Evolutionary conservation across 2,329 filamentous ascomycete species (phyloP).

Genomic region (Colletotrichum eleusines): DNA sequence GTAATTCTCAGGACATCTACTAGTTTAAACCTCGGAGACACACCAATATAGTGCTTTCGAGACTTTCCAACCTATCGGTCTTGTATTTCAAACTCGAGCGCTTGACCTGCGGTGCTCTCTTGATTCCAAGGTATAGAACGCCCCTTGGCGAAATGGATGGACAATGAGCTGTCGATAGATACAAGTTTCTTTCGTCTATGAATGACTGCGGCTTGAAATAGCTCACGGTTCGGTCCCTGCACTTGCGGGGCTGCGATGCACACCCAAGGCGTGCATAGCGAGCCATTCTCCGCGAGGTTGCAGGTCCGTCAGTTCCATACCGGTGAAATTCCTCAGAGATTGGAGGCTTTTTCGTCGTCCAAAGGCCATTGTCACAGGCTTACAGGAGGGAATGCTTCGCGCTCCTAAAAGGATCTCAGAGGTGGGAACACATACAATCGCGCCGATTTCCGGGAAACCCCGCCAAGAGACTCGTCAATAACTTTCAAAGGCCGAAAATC

Average conservation of each 20-base stretch:
- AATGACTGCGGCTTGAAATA: not conserved
- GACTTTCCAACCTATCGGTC: not conserved
- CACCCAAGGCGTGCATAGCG: not conserved
- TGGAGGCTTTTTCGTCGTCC: not conserved
- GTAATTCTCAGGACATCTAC: not conserved
- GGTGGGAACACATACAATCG: too few relatives aligned
- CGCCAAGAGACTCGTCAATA: too few relatives aligned
- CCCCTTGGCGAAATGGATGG: not conserved
- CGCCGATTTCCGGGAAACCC: not conserved
- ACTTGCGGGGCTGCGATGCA: not conserved
- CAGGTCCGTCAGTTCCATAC: not conserved
- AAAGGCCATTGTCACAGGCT: not conserved
- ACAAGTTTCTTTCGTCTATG: not conserved
- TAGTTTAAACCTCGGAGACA: not conserved
- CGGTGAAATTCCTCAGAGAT: not conserved
- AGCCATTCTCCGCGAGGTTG: not conserved
- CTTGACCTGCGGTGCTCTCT: not conserved
- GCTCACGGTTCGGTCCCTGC: not conserved
- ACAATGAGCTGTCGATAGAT: not conserved
- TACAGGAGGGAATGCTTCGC: not conserved
- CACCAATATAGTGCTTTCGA: not conserved
- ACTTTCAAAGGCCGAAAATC: too few relatives aligned
- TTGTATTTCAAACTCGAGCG: not conserved
- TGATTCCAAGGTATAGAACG: not conserved
- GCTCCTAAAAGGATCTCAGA: not conserved